Percentiles rank a stretch among this genome's conserved stretches.
Conservation (phyloP, 75 land plant species). For the Azolla pinnata region DNA sequence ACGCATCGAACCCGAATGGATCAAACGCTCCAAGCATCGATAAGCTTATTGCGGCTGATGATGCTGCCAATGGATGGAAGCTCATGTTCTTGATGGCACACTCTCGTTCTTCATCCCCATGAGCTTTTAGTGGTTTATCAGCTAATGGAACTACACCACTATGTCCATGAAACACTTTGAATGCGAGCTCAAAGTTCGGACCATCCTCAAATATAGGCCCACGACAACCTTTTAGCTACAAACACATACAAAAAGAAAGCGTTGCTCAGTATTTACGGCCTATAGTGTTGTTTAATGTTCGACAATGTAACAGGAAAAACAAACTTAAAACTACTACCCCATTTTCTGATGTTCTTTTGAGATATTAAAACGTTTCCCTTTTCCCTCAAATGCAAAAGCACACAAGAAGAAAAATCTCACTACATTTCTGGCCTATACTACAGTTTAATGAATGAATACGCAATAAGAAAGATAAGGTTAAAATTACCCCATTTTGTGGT, state of each 20-base stretch:
- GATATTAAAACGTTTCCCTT: too few relatives aligned
- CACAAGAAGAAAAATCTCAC: neutral
- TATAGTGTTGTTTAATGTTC: too few relatives aligned
- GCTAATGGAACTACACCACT: slow-evolving; percentile 91
- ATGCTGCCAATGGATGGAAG: slow-evolving; percentile 90
- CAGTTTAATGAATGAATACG: too few relatives aligned
- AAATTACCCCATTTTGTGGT: too few relatives aligned
- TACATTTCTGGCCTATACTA: too few relatives aligned
- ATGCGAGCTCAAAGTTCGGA: slow-evolving; percentile 83
- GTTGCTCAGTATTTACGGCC: too few relatives aligned
- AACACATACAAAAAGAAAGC: neutral
- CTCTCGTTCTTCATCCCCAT: neutral
- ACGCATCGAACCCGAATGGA: slow-evolving; percentile 74
- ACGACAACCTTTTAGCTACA: too few relatives aligned
- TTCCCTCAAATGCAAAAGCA: neutral
- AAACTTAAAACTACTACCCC: too few relatives aligned
- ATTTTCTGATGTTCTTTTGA: too few relatives aligned
- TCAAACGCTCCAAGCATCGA: slow-evolving; percentile 73
- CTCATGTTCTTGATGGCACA: too few relatives aligned
- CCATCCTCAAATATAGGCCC: slow-evolving; percentile 98
- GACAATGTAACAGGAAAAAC: too few relatives aligned
- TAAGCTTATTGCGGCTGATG: slow-evolving; percentile 87
- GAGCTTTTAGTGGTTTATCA: slow-evolving; percentile 22
- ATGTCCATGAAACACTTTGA: slow-evolving; percentile 79
- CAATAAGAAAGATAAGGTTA: too few relatives aligned